These are phyloP conservation scores for Curvularia hawaiiensis DNA, from an alignment of 2,329 filamentous ascomycete species.

Conservation along the genomic window DNA sequence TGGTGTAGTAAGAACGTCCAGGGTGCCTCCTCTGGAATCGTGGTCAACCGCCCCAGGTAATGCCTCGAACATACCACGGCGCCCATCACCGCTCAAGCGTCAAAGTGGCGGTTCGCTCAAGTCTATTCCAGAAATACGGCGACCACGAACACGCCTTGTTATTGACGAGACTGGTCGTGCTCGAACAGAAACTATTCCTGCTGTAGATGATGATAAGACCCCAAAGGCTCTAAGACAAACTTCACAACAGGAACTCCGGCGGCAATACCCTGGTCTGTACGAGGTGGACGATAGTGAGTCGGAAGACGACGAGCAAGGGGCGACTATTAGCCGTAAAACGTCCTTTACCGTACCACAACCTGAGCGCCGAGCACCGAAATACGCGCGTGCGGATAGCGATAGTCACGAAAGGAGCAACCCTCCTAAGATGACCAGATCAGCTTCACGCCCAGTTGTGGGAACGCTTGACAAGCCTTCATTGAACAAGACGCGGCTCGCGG, in stretches of 20 bases:
- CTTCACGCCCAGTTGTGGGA: conserved; percentile 37
- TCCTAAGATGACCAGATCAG: conserved; percentile 42
- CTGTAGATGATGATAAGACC: conserved; percentile 43
- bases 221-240: conserved; percentile 29
- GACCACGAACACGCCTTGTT: conserved; percentile 52
- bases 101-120: conserved; percentile 49
- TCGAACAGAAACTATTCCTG: conserved; percentile 52
- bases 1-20: conserved; percentile 44
- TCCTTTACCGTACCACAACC: conserved; percentile 43
- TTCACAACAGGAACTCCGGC: conserved; percentile 35
- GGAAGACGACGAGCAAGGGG: conserved; percentile 42
- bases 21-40: conserved; percentile 39
- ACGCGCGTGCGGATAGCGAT: conserved; percentile 42
- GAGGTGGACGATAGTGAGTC: conserved; percentile 48
- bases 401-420: conserved; percentile 36
- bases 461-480: conserved; percentile 42
- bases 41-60: conserved; percentile 29
- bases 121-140: conserved; percentile 53
- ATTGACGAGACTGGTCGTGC: conserved; percentile 56
- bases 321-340: conserved; percentile 41
- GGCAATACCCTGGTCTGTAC: conserved; percentile 54
- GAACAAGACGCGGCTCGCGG: conserved; percentile 34
- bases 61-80: conserved; percentile 46
- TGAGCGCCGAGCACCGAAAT: conserved; percentile 42
- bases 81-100: conserved; percentile 55